Conservation (phyloP, 805 yeast genomes). For the Clavispora santaluciae region DNA sequence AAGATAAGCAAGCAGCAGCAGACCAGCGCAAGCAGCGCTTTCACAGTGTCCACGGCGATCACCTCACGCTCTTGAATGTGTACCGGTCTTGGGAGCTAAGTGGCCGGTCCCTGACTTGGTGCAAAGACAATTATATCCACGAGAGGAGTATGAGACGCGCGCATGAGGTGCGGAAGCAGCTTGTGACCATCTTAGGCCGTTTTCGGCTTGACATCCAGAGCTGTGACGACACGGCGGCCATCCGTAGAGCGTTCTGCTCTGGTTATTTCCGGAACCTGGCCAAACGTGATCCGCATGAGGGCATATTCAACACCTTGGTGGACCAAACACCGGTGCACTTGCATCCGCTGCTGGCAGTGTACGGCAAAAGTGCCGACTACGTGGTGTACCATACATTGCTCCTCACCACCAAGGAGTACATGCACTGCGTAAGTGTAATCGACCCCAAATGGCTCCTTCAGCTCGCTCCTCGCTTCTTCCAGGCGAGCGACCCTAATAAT, state of each 20-base stretch:
- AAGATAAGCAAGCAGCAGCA: slow-evolving; percentile 67
- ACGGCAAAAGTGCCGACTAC: slow-evolving; percentile 62
- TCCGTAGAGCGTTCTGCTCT: slow-evolving; percentile 59
- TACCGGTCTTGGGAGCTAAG: slow-evolving; percentile 65
- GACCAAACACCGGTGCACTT: slow-evolving; percentile 72
- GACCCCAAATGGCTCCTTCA: slow-evolving; percentile 77
- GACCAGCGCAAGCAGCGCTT: slow-evolving; percentile 73
- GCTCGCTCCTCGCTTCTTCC: slow-evolving; percentile 70
- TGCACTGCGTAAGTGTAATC: slow-evolving; percentile 82
- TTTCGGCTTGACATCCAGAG: slow-evolving; percentile 41
- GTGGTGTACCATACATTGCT: slow-evolving; percentile 78
- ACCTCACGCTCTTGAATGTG: slow-evolving; percentile 75
- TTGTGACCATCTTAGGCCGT: slow-evolving; percentile 50
- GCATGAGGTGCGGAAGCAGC: slow-evolving; percentile 72
- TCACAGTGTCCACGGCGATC: slow-evolving; percentile 76
- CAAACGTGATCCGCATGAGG: slow-evolving; percentile 54
- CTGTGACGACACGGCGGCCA: slow-evolving; percentile 52
- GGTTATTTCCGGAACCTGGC: slow-evolving; percentile 69
- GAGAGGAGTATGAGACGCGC: slow-evolving; percentile 73
- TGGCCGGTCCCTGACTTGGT: slow-evolving; percentile 65
- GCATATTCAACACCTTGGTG: slow-evolving; percentile 51
- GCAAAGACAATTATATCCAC: slow-evolving; percentile 75
- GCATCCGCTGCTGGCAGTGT: slow-evolving; percentile 82
- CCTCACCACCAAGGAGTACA: slow-evolving; percentile 81
- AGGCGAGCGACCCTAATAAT: slow-evolving; percentile 48